Evolutionary conservation across 306 rosid species (phyloP).

Genomic region (Cicer judaicum): DNA sequence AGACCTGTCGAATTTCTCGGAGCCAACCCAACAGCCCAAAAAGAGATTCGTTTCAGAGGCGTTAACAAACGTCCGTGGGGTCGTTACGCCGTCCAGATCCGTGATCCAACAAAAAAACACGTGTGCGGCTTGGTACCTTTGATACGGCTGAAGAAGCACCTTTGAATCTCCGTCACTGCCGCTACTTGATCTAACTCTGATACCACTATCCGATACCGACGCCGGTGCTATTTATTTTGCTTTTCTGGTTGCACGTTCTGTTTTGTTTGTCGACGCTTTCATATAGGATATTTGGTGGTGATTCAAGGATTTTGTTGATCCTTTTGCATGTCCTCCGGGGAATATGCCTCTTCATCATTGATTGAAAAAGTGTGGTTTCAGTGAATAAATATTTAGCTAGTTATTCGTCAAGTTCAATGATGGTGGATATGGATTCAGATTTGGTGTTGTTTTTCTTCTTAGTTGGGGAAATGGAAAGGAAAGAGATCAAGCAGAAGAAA

Average conservation of each 20-base stretch:
- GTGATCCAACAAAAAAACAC: constrained; percentile 82
- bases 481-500: no score
- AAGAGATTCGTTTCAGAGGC: constrained; percentile 81
- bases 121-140: constrained; percentile 88
- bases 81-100: constrained; percentile 92
- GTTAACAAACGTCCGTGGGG: constrained; percentile 92
- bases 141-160: constrained; percentile 81
- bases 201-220: constrained; percentile 30
- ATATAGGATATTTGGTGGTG: background rate
- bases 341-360: no score
- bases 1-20: constrained; percentile 21
- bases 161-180: constrained; percentile 55
- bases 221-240: background rate
- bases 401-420: no score
- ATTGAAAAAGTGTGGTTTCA: no score
- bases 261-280: constrained; percentile 62
- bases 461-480: no score
- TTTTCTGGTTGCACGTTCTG: constrained; percentile 50
- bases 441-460: no score
- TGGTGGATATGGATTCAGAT: no score
- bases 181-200: constrained; percentile 52
- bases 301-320: no score
- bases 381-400: no score
- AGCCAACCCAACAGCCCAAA: constrained; percentile 29
- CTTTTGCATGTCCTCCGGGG: no score